These are phyloP conservation scores for Magnolia sinica DNA, from an alignment of 164 flowering plant genomes.

Conservation along the genomic window DNA sequence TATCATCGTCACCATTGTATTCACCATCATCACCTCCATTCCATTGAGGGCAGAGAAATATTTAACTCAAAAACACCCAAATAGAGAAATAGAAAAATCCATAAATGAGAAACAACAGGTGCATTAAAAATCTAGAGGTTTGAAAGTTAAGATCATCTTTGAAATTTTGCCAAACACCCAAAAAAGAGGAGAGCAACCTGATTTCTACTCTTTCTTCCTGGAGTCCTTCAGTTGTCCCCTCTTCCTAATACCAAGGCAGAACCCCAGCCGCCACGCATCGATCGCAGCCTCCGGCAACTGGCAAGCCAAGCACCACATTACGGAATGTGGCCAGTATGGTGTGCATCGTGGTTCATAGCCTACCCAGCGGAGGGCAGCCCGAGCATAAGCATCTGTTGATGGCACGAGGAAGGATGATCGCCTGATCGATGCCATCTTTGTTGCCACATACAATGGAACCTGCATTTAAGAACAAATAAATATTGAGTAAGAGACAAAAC, in stretches of 20 bases:
- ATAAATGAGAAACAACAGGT: too few relatives aligned
- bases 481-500: too few relatives aligned
- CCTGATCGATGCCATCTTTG: conserved; percentile 87
- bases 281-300: conserved; percentile 55
- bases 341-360: conserved; percentile 94
- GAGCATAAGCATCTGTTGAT: conserved; percentile 78
- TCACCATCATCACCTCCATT: too few relatives aligned
- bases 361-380: conserved; percentile 69
- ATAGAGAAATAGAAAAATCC: too few relatives aligned
- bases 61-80: too few relatives aligned
- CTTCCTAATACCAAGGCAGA: conserved; percentile 64
- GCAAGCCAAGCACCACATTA: conserved; percentile 50
- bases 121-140: too few relatives aligned
- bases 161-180: not conserved
- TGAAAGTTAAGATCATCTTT: too few relatives aligned
- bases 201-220: conserved; percentile 27
- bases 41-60: too few relatives aligned
- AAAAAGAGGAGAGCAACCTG: too few relatives aligned
- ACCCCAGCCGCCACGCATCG: conserved; percentile 60
- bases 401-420: conserved; percentile 84
- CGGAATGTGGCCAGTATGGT: conserved; percentile 92
- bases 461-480: conserved; percentile 22
- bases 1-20: too few relatives aligned
- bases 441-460: conserved; percentile 92
- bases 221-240: conserved; percentile 48